phyloP scores from a whole-genome alignment of 2,329 filamentous ascomycete species.

The Stylonectria norvegica region DNA sequence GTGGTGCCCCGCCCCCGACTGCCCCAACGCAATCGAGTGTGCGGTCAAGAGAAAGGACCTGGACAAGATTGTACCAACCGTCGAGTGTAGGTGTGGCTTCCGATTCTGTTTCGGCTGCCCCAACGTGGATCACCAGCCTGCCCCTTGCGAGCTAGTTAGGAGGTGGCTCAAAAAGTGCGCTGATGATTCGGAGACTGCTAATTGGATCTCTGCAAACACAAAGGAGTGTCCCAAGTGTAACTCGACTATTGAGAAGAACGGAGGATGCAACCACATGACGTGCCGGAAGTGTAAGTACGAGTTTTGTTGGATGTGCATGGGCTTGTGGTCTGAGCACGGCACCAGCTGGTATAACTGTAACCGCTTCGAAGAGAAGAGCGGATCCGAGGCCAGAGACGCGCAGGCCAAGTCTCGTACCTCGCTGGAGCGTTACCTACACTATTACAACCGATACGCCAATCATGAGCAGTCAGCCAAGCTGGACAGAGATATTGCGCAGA shows the following conservation, averaged over 20 bases:
- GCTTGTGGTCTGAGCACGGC: conserved; percentile 95
- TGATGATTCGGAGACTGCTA: conserved; percentile 96
- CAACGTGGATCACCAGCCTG: conserved; percentile 85
- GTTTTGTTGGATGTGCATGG: conserved; percentile 99
- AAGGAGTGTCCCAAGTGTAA: conserved; percentile 96
- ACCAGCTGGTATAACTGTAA: conserved; percentile 99
- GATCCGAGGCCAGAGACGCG: conserved; percentile 81
- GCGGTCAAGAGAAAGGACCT: conserved; percentile 83
- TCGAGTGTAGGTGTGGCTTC: conserved; percentile 78
- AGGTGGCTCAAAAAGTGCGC: conserved; percentile 98
- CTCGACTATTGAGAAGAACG: conserved; percentile 98
- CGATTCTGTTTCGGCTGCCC: conserved; percentile 95
- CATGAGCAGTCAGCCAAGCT: conserved; percentile 96
- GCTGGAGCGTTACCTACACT: conserved; percentile 93
- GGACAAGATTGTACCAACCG: conserved; percentile 80
- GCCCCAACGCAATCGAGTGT: conserved; percentile 88
- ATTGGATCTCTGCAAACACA: conserved; percentile 99
- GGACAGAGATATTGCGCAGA: conserved; percentile 91
- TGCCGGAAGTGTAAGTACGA: conserved; percentile 94
- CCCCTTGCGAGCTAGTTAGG: conserved; percentile 87
- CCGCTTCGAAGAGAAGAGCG: conserved; percentile 93
- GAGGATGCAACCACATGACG: conserved; percentile 97
- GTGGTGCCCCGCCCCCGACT: conserved; percentile 98
- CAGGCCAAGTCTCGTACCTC: conserved; percentile 89
- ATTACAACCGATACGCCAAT: conserved; percentile 98